phyloP scores from a whole-genome alignment of 768 basidiomycete species.

The Suillus spraguei region DNA sequence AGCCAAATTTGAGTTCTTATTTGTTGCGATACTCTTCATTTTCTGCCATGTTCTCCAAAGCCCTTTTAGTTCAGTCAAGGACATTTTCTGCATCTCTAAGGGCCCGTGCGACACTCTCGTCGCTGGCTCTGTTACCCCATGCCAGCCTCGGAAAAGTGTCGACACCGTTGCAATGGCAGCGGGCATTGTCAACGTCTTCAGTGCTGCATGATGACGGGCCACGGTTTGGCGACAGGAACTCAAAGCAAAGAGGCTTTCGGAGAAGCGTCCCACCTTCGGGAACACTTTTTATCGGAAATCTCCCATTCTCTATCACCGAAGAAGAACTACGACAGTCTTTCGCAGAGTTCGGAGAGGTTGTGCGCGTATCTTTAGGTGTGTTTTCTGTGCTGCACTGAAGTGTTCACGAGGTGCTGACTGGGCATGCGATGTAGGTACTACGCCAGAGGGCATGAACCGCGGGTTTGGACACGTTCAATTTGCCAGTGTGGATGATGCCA shows the following conservation, averaged over 20 bases:
- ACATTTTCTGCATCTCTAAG: constrained; percentile 15
- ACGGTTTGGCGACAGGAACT: neutral
- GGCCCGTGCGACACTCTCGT: constrained; percentile 17
- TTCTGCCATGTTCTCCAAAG: constrained; percentile 25
- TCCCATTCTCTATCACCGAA: constrained; percentile 50
- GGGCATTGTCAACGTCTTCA: constrained; percentile 24
- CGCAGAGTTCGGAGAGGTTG: constrained; percentile 44
- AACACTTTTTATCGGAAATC: constrained; percentile 50
- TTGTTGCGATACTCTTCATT: neutral
- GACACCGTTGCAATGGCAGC: constrained; percentile 11
- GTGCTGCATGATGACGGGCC: constrained; percentile 10
- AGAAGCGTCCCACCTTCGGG: constrained; percentile 30
- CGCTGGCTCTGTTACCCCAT: constrained; percentile 18
- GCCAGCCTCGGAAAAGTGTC: constrained; percentile 3
- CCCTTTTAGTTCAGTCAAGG: constrained; percentile 22
- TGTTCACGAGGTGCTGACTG: neutral
- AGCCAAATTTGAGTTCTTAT: neutral
- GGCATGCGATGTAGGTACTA: constrained; percentile 18
- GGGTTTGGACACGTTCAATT: constrained; percentile 54
- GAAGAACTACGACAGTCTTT: constrained; percentile 45
- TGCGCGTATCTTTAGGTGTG: constrained; percentile 43
- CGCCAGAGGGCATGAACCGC: constrained; percentile 38
- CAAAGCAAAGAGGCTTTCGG: constrained; percentile 10
- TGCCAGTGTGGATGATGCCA: constrained; percentile 37
- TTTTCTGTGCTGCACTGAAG: neutral